Conservation (phyloP, 345 rosid species). For the Hibiscus trionum region DNA sequence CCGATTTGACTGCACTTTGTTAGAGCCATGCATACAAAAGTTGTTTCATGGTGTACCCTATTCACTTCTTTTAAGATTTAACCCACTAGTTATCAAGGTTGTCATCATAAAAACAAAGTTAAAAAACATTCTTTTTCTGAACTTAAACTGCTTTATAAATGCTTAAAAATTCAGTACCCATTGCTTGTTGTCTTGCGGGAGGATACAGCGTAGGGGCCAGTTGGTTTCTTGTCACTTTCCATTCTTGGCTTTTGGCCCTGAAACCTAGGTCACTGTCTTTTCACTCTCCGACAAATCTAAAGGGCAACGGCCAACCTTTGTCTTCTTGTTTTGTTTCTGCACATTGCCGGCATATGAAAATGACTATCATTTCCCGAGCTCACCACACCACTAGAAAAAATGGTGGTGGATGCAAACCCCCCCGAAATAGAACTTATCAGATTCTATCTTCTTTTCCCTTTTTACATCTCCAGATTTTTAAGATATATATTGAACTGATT, state of each 20-base stretch:
- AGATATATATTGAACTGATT: slow-evolving; percentile 1
- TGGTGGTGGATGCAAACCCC: slow-evolving; percentile 34
- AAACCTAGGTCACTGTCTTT: slow-evolving; percentile 48
- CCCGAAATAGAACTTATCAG: slow-evolving; percentile 17
- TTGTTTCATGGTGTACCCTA: neutral
- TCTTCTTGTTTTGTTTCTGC: slow-evolving; percentile 28
- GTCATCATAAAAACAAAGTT: neutral
- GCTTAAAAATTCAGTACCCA: slow-evolving; percentile 16
- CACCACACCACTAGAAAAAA: slow-evolving; percentile 23
- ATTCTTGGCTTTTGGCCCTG: slow-evolving; percentile 48
- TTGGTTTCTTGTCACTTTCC: slow-evolving; percentile 44
- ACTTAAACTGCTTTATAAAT: slow-evolving; percentile 14
- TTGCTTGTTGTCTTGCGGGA: slow-evolving; percentile 20
- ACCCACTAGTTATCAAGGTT: too few relatives aligned
- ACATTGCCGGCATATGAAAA: slow-evolving; percentile 22
- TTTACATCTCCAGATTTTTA: too few relatives aligned
- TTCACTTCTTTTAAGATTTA: too few relatives aligned
- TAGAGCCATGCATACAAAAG: too few relatives aligned
- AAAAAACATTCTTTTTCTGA: slow-evolving; percentile 16
- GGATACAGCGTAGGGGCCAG: slow-evolving; percentile 30
- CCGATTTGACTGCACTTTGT: neutral
- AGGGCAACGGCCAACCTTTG: slow-evolving; percentile 58
- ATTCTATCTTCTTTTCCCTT: neutral
- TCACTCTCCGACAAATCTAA: slow-evolving; percentile 50
- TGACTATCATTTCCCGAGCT: slow-evolving; percentile 17